phyloP scores from a whole-genome alignment of 1,284 basidiomycete species.

The Cutaneotrichosporon sp. region DNA sequence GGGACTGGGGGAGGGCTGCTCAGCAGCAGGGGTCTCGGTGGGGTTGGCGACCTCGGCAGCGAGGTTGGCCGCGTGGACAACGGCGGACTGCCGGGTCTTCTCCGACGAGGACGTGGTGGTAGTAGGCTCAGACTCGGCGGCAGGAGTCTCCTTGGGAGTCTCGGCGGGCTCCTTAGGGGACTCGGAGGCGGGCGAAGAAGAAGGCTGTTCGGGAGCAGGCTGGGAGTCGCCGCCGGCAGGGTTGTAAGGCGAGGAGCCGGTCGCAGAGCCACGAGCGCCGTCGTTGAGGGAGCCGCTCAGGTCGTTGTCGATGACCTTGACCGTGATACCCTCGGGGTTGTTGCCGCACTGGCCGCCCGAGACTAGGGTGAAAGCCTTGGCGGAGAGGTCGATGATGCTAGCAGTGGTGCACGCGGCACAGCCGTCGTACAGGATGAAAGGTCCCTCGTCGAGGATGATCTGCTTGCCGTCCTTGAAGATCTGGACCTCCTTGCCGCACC shows the following conservation, averaged over 20 bases:
- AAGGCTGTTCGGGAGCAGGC: not conserved
- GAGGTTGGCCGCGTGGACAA: not conserved
- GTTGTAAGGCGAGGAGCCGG: not conserved
- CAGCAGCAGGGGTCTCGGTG: not conserved
- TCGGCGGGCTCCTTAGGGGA: not conserved
- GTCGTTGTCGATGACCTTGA: slow-evolving; percentile 29
- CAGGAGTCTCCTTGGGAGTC: not conserved
- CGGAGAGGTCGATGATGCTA: slow-evolving; percentile 32
- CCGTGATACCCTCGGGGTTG: slow-evolving; percentile 28
- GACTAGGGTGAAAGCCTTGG: slow-evolving; percentile 15
- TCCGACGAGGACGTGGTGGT: not conserved
- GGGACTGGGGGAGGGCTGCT: not conserved
- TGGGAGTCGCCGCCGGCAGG: not conserved
- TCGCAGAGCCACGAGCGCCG: not conserved
- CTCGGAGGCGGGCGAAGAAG: slow-evolving; percentile 1
- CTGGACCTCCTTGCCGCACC: slow-evolving; percentile 28
- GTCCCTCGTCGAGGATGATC: slow-evolving; percentile 31
- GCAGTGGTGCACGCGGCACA: slow-evolving; percentile 27
- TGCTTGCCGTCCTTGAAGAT: slow-evolving; percentile 31
- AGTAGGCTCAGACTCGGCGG: slow-evolving; percentile 1
- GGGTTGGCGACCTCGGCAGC: slow-evolving; percentile 4
- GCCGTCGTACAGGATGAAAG: slow-evolving; percentile 33
- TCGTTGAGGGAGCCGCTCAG: not conserved
- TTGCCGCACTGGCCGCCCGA: slow-evolving; percentile 21
- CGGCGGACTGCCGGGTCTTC: not conserved